Evolutionary conservation across 768 basidiomycete genomes (phyloP).

Genomic region (Suillus sp.): DNA sequence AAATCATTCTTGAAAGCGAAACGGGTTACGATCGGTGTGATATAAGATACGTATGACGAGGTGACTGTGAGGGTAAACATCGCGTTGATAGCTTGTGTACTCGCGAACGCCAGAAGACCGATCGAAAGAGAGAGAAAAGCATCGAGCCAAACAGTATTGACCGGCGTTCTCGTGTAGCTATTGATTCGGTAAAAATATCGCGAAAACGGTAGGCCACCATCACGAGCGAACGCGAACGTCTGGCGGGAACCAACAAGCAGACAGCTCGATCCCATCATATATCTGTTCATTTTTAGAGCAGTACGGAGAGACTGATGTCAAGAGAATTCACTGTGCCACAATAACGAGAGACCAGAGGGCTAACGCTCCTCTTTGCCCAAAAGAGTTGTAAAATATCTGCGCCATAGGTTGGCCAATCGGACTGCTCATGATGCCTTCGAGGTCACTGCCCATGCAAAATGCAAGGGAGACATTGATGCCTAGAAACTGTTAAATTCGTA

Average conservation of each 20-base stretch:
- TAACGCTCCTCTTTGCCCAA: conserved; percentile 47
- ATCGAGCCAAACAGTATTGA: conserved; percentile 57
- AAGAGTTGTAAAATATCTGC: conserved; percentile 46
- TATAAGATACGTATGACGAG: conserved; percentile 51
- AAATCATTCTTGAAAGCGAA: conserved; percentile 50
- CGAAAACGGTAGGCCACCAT: conserved; percentile 70
- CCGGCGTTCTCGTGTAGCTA: conserved; percentile 50
- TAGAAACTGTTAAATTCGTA: neutral
- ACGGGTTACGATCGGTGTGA: conserved; percentile 56
- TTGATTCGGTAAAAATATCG: conserved; percentile 61
- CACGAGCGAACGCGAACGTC: conserved; percentile 71
- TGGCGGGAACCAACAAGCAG: conserved; percentile 55
- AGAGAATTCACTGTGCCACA: conserved; percentile 27
- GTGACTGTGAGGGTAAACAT: conserved; percentile 54
- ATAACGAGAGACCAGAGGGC: conserved; percentile 41
- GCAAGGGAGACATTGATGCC: conserved; percentile 62
- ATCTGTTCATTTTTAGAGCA: conserved; percentile 30
- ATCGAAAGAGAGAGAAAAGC: conserved; percentile 49
- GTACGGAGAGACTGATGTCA: neutral
- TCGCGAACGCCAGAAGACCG: conserved; percentile 63
- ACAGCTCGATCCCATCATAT: conserved; percentile 62
- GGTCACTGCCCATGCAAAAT: conserved; percentile 59
- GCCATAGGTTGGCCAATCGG: conserved; percentile 47
- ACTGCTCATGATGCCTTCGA: conserved; percentile 42
- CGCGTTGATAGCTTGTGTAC: conserved; percentile 57